Evolutionary conservation across 192 early-diverging fungal genomes (phyloP).

Genomic region (Haplosporangium gracile): DNA sequence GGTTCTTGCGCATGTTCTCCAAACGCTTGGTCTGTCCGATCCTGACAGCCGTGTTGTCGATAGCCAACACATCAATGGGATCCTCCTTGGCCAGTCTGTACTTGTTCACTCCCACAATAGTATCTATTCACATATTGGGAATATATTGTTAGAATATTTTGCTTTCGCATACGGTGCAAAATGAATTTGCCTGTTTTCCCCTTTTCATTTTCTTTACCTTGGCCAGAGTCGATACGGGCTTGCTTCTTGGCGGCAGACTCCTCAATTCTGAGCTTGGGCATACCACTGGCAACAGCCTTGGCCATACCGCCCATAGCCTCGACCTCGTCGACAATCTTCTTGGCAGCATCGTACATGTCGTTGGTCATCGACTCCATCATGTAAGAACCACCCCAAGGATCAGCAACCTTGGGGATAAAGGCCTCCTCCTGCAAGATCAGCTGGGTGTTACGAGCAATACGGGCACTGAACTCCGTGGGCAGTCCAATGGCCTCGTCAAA

Average conservation of each 20-base stretch:
- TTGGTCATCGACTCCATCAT: conserved; percentile 95
- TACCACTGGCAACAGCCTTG: conserved; percentile 88
- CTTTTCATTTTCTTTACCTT: conserved; percentile 61
- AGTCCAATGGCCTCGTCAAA: conserved; percentile 92
- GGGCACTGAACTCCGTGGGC: conserved; percentile 86
- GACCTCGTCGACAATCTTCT: conserved; percentile 80
- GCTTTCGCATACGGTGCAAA: too few relatives aligned
- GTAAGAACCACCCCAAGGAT: conserved; percentile 93
- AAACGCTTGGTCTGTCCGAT: conserved; percentile 75
- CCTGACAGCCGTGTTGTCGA: conserved; percentile 86
- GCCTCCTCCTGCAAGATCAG: conserved; percentile 91
- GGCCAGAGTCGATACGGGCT: conserved; percentile 89
- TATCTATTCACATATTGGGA: conserved; percentile 61
- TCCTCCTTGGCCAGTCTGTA: conserved; percentile 79
- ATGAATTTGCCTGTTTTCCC: too few relatives aligned
- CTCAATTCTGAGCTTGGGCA: conserved; percentile 92
- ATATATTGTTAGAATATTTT: neutral
- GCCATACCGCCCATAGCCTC: conserved; percentile 93
- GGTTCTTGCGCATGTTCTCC: conserved; percentile 62
- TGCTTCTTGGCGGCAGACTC: conserved; percentile 90
- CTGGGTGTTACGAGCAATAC: conserved; percentile 94
- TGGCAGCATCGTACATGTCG: conserved; percentile 78
- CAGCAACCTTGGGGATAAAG: conserved; percentile 88
- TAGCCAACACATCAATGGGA: conserved; percentile 77
- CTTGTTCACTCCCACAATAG: conserved; percentile 94